These are phyloP conservation scores for Fusarium succisae DNA, from an alignment of 2,329 filamentous ascomycete species.

Conservation along the genomic window DNA sequence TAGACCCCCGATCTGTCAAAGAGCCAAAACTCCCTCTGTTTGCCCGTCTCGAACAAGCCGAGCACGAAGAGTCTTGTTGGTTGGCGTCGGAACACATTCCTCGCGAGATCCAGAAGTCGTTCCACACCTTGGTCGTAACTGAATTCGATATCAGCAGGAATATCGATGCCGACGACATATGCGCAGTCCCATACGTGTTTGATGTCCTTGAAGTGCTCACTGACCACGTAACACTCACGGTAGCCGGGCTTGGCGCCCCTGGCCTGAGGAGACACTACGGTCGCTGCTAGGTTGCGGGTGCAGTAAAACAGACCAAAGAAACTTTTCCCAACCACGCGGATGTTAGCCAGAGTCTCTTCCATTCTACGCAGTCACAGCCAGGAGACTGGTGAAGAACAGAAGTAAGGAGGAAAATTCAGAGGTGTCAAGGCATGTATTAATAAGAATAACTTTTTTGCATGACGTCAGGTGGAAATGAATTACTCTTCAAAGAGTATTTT, in stretches of 20 bases:
- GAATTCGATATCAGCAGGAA: not conserved
- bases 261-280: not conserved
- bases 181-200: not conserved
- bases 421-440: not conserved
- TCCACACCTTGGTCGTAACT: not conserved
- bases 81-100: not conserved
- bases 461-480: not conserved
- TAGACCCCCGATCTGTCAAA: slow-evolving; percentile 37
- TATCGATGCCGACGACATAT: not conserved
- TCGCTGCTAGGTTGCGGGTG: not conserved
- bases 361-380: not conserved
- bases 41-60: slow-evolving; percentile 11
- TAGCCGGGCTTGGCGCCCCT: not conserved
- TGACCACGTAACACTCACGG: not conserved
- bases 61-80: slow-evolving; percentile 37
- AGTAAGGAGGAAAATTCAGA: not conserved
- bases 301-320: not conserved
- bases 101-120: not conserved
- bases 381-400: not conserved
- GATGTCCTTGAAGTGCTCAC: not conserved
- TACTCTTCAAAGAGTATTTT: no score
- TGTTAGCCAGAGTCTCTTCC: not conserved
- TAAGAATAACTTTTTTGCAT: not conserved
- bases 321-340: not conserved
- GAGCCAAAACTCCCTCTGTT: slow-evolving; percentile 36